Conservation (phyloP, 2,329 filamentous ascomycete species). For the Incumbomyces delicatus region DNA sequence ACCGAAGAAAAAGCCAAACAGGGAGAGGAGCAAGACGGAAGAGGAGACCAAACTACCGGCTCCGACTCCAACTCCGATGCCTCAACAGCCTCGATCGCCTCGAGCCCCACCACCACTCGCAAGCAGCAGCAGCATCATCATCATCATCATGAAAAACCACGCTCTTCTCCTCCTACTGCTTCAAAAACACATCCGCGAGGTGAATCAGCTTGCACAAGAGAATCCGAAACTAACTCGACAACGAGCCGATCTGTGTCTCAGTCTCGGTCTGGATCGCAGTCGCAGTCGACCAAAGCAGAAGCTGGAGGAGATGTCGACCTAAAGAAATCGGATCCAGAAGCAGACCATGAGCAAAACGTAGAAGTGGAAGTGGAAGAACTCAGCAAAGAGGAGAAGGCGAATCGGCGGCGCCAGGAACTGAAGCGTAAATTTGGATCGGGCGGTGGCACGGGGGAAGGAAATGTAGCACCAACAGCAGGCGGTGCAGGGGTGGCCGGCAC, state of each 20-base stretch:
- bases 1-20: background rate
- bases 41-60: too few relatives aligned
- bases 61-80: background rate
- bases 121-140: constrained; percentile 2
- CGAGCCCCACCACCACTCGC: constrained; percentile 5
- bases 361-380: constrained; percentile 7
- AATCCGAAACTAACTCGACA: too few relatives aligned
- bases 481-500: too few relatives aligned
- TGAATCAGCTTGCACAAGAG: too few relatives aligned
- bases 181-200: background rate
- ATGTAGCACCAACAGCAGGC: too few relatives aligned
- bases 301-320: too few relatives aligned
- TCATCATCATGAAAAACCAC: background rate
- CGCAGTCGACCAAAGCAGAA: too few relatives aligned
- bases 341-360: background rate
- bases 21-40: background rate
- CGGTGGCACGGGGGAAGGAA: too few relatives aligned
- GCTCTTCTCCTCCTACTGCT: background rate
- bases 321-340: too few relatives aligned
- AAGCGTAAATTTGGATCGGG: constrained; percentile 41
- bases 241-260: too few relatives aligned
- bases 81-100: constrained; percentile 3
- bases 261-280: too few relatives aligned
- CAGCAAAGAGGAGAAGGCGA: constrained; percentile 27
- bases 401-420: constrained; percentile 46